Base-by-base conservation (phyloP, 768 basidiomycete genomes). In the Macrolepiota dolichaula region DNA sequence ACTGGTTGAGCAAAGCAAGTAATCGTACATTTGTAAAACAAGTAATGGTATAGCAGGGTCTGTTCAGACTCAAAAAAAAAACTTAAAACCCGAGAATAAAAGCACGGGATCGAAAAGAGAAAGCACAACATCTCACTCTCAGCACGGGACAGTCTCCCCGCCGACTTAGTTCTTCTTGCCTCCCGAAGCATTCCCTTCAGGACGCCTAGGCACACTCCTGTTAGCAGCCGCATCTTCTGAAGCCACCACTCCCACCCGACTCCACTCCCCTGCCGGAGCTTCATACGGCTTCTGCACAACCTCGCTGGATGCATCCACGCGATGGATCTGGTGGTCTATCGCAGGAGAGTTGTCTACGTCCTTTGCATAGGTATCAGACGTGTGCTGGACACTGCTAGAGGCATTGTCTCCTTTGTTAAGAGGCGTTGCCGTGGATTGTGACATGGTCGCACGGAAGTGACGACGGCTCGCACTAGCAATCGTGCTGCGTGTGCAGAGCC, bases 271-370 rank as follows among this genome's bases (percentile, higher is more conserved):
- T 9, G 59, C 54, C 46, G 59, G 59, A 17, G 59, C 59, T 24
- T 61, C 59, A 38, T 61, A 61, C 15, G 59, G 57, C 36, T 68
- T 69, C 52, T 67, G 68, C 37, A 69, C 65, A 36, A 44, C 37
- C 46, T 66, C 67, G 12, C 52, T 63, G 52, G 57, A 35, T 3
- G 65, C 61, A 37, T 69, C 68, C 35, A 69, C 57, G 38, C 68
- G 65, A 53, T 68, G 62, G 9, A 69, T 64, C 29, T 55, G 62
- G 44, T 50, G 55, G 46, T 69, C 68, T 17, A 49, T 17, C 0
- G 64, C 63, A 25, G 67, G 66, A 3, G 64, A 57, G 2, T 19
- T 51, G 38, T 69, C 68, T 11, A 69, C 63, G 6, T 67, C 68
- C 51, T 65, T 66, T 13, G 64, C 59, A 29, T 69, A 69, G 35